Evolutionary conservation across 352 stramenopile species (phyloP), one percentile per base, ranked within the genome.

Genomic region (Globisporangium lucens): DNA sequence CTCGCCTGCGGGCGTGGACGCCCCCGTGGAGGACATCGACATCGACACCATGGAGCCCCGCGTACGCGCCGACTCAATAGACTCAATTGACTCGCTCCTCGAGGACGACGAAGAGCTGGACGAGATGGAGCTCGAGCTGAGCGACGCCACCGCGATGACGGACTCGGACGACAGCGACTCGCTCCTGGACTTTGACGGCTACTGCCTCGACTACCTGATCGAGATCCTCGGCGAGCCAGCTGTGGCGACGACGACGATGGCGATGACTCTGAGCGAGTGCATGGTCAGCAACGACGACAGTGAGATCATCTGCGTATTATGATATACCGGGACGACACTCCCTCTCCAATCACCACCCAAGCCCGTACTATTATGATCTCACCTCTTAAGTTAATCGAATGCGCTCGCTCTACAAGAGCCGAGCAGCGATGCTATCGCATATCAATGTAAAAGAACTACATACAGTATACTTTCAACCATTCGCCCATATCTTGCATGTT

Each of bases 191-290:
- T 66, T 63, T 35, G 63, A 68, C n/a, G 55, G 46, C 41, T 63
- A 63, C 43, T 68, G 29, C 56, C 63, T 68, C 63, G 63, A 68
- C 55, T 68, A 68, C 43, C 43, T 68, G 10, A 56, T 68, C 27
- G 53, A 68, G 29, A 33, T 68, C 36, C 56, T 68, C 27, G 63
- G 56, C 2, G 47, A 38, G 2, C 12, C n/a, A 3, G 0, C 22
- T 33, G 15, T 24, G 33, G 30, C 30, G 29, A 27, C 15, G 6
- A 20, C 22, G 1, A 59, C 29, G 5, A 9, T 24, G 4, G 2
- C 24, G 5, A 38, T 41, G 53, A 59, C 2, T 3, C 13, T 59
- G 53, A 59, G 29, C 53, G 53, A 59, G 8, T 59, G 29, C 29
- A 49, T 49, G 3, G 38, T 27, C 15, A 17, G 27, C 56, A 61